Percentiles rank a stretch among this genome's conserved stretches.
phyloP scores from a whole-genome alignment of 345 rosid genomes.

The Isatis tinctoria region DNA sequence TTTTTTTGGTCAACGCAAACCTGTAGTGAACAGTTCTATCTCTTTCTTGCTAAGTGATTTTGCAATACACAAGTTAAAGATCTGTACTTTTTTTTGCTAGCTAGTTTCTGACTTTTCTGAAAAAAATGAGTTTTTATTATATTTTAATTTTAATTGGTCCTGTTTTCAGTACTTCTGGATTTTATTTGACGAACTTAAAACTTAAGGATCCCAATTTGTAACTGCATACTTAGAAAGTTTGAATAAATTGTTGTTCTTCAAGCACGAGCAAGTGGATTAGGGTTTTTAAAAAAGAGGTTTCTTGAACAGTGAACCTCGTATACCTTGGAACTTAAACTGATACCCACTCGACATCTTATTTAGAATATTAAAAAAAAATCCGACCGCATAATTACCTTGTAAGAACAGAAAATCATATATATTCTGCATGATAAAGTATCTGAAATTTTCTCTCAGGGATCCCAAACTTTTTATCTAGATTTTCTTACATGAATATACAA shows the following conservation, averaged over 20 bases:
- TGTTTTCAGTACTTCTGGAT: background rate
- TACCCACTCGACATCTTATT: slow-evolving; percentile 3
- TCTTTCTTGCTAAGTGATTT: slow-evolving; percentile 24
- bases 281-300: slow-evolving; percentile 21
- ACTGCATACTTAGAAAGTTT: background rate
- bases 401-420: background rate
- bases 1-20: too few species aligned
- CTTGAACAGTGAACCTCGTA: slow-evolving; percentile 30
- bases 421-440: background rate
- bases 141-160: background rate
- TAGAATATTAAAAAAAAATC: background rate
- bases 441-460: background rate
- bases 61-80: slow-evolving; percentile 10
- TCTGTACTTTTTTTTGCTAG: background rate
- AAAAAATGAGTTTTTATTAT: background rate
- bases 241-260: slow-evolving; percentile 7
- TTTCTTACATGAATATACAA: background rate
- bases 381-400: background rate
- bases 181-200: background rate
- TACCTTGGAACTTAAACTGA: slow-evolving; percentile 26
- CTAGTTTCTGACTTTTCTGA: background rate
- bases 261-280: slow-evolving; percentile 35
- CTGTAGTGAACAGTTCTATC: slow-evolving; percentile 2
- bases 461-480: background rate
- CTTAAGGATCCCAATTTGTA: background rate